These are phyloP conservation scores for Penicillium bovifimosum DNA, from an alignment of 495 filamentous ascomycete species.

Conservation along the genomic window DNA sequence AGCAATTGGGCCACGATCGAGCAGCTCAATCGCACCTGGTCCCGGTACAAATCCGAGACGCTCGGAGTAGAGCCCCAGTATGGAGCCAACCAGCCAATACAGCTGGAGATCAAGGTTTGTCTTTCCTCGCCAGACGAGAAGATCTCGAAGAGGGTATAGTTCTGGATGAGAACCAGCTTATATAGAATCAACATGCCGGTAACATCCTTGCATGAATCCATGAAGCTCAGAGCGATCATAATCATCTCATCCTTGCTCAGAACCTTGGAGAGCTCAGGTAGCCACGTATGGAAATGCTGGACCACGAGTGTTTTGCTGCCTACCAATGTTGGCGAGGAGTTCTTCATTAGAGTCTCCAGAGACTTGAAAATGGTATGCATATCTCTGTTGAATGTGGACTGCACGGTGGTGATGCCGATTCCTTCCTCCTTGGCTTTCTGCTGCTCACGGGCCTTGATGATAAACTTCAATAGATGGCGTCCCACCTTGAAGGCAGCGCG, in stretches of 20 bases:
- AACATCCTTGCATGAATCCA: slow-evolving; percentile 82
- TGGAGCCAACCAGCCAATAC: slow-evolving; percentile 83
- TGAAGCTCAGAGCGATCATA: slow-evolving; percentile 84
- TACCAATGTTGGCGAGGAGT: slow-evolving; percentile 73
- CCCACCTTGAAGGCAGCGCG: slow-evolving; percentile 94
- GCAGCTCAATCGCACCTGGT: slow-evolving; percentile 88
- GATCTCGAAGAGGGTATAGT: slow-evolving; percentile 72
- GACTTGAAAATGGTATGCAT: slow-evolving; percentile 83
- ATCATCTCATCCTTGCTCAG: slow-evolving; percentile 80
- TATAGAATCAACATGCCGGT: slow-evolving; percentile 93
- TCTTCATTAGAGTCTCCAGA: slow-evolving; percentile 83
- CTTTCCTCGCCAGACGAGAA: slow-evolving; percentile 74
- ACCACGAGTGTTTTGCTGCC: slow-evolving; percentile 93
- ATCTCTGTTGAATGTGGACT: slow-evolving; percentile 75
- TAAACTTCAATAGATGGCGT: slow-evolving; percentile 88
- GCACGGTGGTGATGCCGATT: slow-evolving; percentile 76
- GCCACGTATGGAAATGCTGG: slow-evolving; percentile 94
- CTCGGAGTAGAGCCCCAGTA: slow-evolving; percentile 79
- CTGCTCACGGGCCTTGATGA: slow-evolving; percentile 80
- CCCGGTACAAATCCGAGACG: slow-evolving; percentile 80
- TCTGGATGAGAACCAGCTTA: slow-evolving; percentile 87
- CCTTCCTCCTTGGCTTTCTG: slow-evolving; percentile 84
- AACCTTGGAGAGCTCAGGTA: slow-evolving; percentile 76
- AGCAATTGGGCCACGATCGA: slow-evolving; percentile 83
- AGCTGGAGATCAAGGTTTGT: slow-evolving; percentile 69